A percentile compares a stretch with the other conserved stretches of the same genome.
These are phyloP conservation scores for Populus euphratica DNA, from an alignment of 345 rosid species.

Conservation along the genomic window DNA sequence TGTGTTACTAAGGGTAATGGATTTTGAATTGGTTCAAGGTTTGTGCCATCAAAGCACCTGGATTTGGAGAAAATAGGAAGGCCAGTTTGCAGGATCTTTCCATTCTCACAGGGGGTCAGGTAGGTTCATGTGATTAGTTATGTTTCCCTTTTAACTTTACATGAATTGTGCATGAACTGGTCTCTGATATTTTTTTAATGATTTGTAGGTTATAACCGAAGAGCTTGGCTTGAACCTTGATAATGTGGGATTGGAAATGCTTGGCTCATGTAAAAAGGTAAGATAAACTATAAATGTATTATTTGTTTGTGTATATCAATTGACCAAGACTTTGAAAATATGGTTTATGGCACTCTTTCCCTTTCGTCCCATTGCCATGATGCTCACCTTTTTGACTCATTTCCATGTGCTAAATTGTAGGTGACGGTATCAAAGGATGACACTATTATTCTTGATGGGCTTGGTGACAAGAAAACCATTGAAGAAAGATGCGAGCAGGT, in stretches of 20 bases:
- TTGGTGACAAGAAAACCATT: conserved; percentile 35
- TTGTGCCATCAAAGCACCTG: conserved; percentile 96
- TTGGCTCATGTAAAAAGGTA: conserved; percentile 90
- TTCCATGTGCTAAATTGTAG: conserved; percentile 5
- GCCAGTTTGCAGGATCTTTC: conserved; percentile 83
- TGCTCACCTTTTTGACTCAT: not conserved
- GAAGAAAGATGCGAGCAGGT: conserved; percentile 50
- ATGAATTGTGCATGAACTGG: not conserved
- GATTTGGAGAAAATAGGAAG: conserved; percentile 94
- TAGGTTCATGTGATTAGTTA: conserved; percentile 16
- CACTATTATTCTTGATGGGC: conserved; percentile 39
- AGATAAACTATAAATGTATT: not conserved
- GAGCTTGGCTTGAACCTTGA: conserved; percentile 92
- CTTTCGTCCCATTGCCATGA: not conserved
- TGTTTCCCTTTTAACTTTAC: not conserved
- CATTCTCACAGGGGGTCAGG: conserved; percentile 84
- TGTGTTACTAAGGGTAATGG: not conserved
- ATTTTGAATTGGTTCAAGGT: conserved; percentile 39
- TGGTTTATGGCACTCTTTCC: too few species aligned
- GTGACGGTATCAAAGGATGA: conserved; percentile 38
- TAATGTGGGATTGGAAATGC: conserved; percentile 67
- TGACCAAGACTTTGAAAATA: too few species aligned
- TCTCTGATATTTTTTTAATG: not conserved
- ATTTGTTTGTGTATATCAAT: too few species aligned
- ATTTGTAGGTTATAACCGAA: conserved; percentile 69